These are phyloP conservation scores for Sphenostylis stenocarpa DNA, from an alignment of 306 rosid species.

Conservation along the genomic window DNA sequence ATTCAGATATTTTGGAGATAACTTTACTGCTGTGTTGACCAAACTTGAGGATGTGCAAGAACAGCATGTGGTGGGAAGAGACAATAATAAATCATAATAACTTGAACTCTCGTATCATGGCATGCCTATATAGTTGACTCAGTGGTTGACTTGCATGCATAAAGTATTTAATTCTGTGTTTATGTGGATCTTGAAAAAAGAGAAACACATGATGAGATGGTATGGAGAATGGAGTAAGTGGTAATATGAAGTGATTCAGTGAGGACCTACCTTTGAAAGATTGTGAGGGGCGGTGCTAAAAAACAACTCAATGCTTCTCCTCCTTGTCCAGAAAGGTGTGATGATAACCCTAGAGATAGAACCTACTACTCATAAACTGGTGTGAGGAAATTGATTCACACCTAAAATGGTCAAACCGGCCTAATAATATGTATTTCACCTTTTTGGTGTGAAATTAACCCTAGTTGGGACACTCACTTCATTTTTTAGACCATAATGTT, in stretches of 20 bases:
- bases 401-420: conserved; percentile 1
- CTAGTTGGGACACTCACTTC: neutral
- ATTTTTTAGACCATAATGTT: neutral
- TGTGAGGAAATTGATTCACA: neutral
- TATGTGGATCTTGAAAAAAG: neutral
- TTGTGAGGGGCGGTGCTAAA: neutral
- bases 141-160: neutral
- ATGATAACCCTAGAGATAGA: neutral
- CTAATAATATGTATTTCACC: neutral
- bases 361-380: neutral
- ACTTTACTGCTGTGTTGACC: neutral
- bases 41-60: neutral
- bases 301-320: neutral
- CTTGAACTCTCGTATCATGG: neutral
- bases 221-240: neutral
- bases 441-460: neutral
- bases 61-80: neutral
- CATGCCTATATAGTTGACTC: conserved; percentile 17
- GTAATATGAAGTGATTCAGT: neutral
- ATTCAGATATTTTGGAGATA: neutral
- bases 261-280: neutral
- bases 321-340: conserved; percentile 1
- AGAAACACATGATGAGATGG: neutral
- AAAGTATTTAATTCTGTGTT: neutral
- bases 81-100: neutral